Percentiles rank a stretch among this genome's conserved stretches.
Evolutionary conservation across 176 grass and related monocot genomes (phyloP).

Genomic region (Phoenix roebelenii): DNA sequence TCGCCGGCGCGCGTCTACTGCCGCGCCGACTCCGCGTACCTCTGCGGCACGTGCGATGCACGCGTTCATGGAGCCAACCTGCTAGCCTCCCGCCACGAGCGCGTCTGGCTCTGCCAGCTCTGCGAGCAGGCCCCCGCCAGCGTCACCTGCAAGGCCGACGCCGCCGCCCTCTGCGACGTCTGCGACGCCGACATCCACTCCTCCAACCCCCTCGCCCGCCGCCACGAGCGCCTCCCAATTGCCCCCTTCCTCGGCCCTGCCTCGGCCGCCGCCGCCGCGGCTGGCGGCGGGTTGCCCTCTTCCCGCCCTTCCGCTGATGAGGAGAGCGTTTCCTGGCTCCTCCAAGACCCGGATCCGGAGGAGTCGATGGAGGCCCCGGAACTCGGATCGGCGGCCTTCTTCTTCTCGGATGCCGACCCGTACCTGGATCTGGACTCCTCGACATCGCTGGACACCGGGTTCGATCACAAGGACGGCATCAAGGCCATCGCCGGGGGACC

Average conservation of each 20-base stretch:
- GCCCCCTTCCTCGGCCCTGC: neutral
- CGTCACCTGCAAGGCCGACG: too few species aligned
- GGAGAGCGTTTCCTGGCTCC: constrained; percentile 12
- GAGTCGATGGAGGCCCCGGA: constrained; percentile 38
- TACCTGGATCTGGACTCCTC: constrained; percentile 52
- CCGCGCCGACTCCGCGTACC: too few species aligned
- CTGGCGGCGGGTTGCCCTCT: constrained; percentile 2
- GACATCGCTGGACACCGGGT: constrained; percentile 4
- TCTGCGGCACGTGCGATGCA: too few species aligned
- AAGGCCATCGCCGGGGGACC: neutral
- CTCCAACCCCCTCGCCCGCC: too few species aligned
- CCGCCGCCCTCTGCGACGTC: too few species aligned
- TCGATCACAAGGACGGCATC: constrained; percentile 53
- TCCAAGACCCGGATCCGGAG: constrained; percentile 2
- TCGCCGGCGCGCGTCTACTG: too few species aligned
- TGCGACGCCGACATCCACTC: too few species aligned
- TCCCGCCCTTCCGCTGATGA: constrained; percentile 1
- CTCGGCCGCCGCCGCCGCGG: constrained; percentile 5
- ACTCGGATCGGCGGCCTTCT: constrained; percentile 41
- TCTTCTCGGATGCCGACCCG: constrained; percentile 50
- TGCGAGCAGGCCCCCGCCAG: too few species aligned
- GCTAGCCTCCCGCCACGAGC: too few species aligned
- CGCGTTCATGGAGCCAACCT: too few species aligned
- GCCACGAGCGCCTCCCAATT: too few species aligned
- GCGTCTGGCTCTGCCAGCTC: too few species aligned